These are phyloP conservation scores for Falciphora oryzae DNA, from an alignment of 2,329 filamentous ascomycete species.

Conservation along the genomic window DNA sequence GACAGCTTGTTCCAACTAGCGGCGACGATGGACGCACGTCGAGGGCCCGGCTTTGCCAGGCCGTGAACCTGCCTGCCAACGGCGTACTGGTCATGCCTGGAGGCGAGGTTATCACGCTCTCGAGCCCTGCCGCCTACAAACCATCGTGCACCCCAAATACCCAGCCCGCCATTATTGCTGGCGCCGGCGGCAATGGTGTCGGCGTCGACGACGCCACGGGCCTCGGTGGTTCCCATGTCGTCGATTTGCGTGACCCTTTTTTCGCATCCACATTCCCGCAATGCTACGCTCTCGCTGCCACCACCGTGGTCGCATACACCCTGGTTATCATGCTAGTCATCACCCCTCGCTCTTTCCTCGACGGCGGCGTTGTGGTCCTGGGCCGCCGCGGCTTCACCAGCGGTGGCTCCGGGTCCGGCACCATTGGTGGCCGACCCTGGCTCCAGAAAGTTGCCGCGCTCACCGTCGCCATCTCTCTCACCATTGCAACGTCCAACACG, in stretches of 20 bases:
- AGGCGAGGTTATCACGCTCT: constrained; percentile 52
- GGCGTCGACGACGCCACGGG: constrained; percentile 22
- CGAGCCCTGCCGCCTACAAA: constrained; percentile 52
- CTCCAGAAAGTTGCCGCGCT: constrained; percentile 77
- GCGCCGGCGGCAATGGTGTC: constrained; percentile 25
- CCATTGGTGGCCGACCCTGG: constrained; percentile 88
- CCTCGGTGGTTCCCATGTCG: constrained; percentile 36
- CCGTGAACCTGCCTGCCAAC: constrained; percentile 36
- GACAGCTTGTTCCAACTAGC: constrained; percentile 14
- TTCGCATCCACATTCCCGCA: constrained; percentile 91
- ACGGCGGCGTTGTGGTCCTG: constrained; percentile 76
- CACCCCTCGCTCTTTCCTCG: constrained; percentile 87
- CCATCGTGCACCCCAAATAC: constrained; percentile 45
- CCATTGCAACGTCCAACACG: constrained; percentile 87
- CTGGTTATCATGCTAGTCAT: constrained; percentile 92
- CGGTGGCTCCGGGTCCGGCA: constrained; percentile 71
- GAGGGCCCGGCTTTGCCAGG: constrained; percentile 33
- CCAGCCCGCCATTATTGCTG: constrained; percentile 34
- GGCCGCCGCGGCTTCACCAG: constrained; percentile 80
- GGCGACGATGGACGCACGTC: constrained; percentile 13
- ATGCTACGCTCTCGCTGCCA: constrained; percentile 85
- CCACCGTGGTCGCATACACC: constrained; percentile 86
- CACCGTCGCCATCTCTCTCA: constrained; percentile 76
- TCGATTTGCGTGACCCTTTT: constrained; percentile 77
- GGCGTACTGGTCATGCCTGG: constrained; percentile 44